Evolutionary conservation across 495 filamentous ascomycete species (phyloP), one percentile per base, ranked within the genome.

Genomic region (Penicillium parvum): DNA sequence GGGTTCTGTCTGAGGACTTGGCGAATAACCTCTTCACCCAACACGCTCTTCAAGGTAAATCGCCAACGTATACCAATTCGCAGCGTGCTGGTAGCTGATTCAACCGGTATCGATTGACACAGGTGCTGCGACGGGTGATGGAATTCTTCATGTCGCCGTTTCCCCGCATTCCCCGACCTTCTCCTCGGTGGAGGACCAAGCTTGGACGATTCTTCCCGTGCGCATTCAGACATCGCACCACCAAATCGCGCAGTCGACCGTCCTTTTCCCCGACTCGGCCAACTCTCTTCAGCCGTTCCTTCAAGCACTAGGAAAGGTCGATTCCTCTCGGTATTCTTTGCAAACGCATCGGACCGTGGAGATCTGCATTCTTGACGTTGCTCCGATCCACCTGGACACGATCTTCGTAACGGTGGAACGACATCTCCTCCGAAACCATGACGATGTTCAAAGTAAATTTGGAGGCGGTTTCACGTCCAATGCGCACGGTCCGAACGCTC

Each of bases 121-220:
- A 63, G 53, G 49, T 46, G 43, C 48, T 12, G 47, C 48, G 20
- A 49, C 43, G 7, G 52, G 52, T 16, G 63, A 64, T 32, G 58
- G 56, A 15, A 46, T 77, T 32, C 66, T 75, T 16, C 80, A 89
- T 55, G 75, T 92, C 45, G 89, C 88, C 19, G 82, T 96, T 49
- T 83, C 89, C 22, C 88, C 90, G 17, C 90, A 87, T 76, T 69
- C 80, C 3, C 85, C 90, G 8, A 72, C 71, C 33, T 68, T 76
- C 30, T 55, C 57, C 18, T 57, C 79, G 2, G 72, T 84, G 30
- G 77, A 86, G 62, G 75, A 79, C 32, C 73, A 75, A 18, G 68
- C 73, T 10, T 98, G 92, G 92, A 87, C 88, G 0, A 76, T 96
- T 34, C 76, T 98, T 20, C 88, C 91, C 9, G 83, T 96, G 25